Base-by-base conservation (phyloP, 2,329 filamentous ascomycete species). In the Phaeosphaeria sp. region DNA sequence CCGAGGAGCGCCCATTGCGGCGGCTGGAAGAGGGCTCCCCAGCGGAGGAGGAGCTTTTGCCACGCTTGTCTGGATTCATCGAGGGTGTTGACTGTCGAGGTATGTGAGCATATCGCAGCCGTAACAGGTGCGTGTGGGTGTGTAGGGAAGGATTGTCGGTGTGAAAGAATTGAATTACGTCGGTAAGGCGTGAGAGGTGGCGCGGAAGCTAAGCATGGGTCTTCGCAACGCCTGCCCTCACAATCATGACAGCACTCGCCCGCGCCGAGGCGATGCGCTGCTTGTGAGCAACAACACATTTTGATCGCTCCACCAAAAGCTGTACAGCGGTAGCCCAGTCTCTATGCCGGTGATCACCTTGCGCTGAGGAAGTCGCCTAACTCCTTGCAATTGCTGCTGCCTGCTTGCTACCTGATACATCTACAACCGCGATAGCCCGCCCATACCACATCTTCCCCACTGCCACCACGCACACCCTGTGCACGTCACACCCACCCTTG, bases 41-140 rank as follows among this genome's bases (percentile, higher is more conserved):
- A 54, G 68, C 65, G 49, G 67, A 46, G 24, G 67, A 58, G 59
- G 66, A 54, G 51, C 58, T 57, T 45, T 67, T 55, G 61, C 59
- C 54, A 53, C 56, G 60, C 53, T 70, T 65, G 49, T 74, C 64
- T 55, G 67, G 61, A 65, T 66, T 69, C 73, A 76, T 76, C 64
- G 63, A 36, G 57, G 58, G 53, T 47, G 24, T 55, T 62, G 55
- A 42, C 44, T 55, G 39, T 56, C 56, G 56, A 53, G 60, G 59
- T 43, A 54, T 52, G 53, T 36, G 59, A 48, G 71, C 74, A 77
- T 78, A 60, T 74, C 72, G 75, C 61, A 45, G 53, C 54, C 40
- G 46, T 30, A 50, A 49, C 48, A 39, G 51, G 53, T n/a, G 27
- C 27, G 51, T 53, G 43, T 53, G 50, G 20, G 55, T 25, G 21